A percentile compares a stretch with the other conserved stretches of the same genome.
Evolutionary conservation across 2,329 filamentous ascomycete genomes (phyloP).

Genomic region (Penicillium sumatraense): DNA sequence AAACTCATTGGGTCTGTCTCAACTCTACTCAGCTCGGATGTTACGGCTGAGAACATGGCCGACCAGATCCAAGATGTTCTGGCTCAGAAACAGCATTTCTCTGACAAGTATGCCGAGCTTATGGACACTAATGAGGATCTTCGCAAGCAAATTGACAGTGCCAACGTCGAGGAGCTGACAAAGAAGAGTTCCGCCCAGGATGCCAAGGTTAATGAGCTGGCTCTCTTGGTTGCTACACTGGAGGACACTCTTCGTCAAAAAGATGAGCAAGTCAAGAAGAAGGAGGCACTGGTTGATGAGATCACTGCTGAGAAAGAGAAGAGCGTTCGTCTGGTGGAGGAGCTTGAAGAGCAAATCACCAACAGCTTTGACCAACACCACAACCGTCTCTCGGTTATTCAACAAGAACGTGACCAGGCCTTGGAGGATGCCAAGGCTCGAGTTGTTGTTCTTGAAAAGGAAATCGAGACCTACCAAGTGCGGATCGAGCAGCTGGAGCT

Average conservation of each 20-base stretch:
- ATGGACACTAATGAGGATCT: constrained; percentile 46
- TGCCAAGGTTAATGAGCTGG: constrained; percentile 61
- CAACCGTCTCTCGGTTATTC: constrained; percentile 82
- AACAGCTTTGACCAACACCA: constrained; percentile 95
- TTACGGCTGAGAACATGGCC: constrained; percentile 61
- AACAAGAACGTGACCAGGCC: constrained; percentile 73
- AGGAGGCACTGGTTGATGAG: constrained; percentile 52
- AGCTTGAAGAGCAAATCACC: constrained; percentile 95
- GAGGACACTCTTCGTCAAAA: constrained; percentile 51
- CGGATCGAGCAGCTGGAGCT: constrained; percentile 71
- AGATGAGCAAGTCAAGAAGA: constrained; percentile 51
- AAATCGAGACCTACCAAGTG: constrained; percentile 62
- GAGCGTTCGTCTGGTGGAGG: constrained; percentile 88
- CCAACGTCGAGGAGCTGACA: constrained; percentile 43
- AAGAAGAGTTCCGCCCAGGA: constrained; percentile 56
- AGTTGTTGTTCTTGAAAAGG: constrained; percentile 65
- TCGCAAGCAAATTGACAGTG: constrained; percentile 41
- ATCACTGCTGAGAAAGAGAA: constrained; percentile 76
- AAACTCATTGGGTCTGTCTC: constrained; percentile 67
- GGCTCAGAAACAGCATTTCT: constrained; percentile 48
- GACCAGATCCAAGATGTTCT: constrained; percentile 65
- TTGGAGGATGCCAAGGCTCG: constrained; percentile 77
- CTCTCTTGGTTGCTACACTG: constrained; percentile 51
- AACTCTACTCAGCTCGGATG: constrained; percentile 49
- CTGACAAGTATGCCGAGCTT: constrained; percentile 47